Base-by-base conservation (phyloP, 257 asterid genomes). In the Fraxinus excelsior region DNA sequence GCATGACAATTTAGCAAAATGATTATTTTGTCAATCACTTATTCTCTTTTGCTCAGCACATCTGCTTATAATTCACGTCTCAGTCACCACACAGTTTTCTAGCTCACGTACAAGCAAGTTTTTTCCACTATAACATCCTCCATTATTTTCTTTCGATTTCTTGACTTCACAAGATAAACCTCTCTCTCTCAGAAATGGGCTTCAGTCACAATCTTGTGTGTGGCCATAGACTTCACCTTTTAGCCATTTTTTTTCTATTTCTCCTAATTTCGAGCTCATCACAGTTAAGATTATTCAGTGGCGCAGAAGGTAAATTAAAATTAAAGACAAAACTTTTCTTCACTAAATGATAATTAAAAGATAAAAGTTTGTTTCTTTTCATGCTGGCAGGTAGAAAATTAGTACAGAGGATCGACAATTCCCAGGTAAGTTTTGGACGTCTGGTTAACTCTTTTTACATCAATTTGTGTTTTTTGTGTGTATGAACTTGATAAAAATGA, bases 371-470 rank as follows among this genome's bases (percentile, higher is more conserved):
- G 46, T 14, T 16, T 73, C 60, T 53, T 81, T 72, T 44, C 49
- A 21, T 56, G 65, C 81, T 87, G 19, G 81, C 90, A 89, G 97
- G 94, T 71, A 83, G 93, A 73, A 80, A 76, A 66, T 37, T 88
- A 21, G 70, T 62, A 40, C 79, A 60, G 74, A 73, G 74, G 3
- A 35, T 71, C 16, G 81, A 65, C 56, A 76, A 75, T 75, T 73
- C 82, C 34, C 46, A 89, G 90, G 93, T 92, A 75, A 71, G 65
- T 1, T 29, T 42, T 0, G 7, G 0, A 40, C 18, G 23, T 25
- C 62, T 23, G 11, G 14, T 6, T 23, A 3, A 4, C 0, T 46
- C 56, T 46, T 46, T 75, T 46, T 14, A 16, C 56, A 12, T 46
- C n/a, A 46, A 5, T 76, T 58, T 28, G 6, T 72, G 31, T n/a